Base-by-base conservation (phyloP, 306 rosid species). In the Datisca glomerata region DNA sequence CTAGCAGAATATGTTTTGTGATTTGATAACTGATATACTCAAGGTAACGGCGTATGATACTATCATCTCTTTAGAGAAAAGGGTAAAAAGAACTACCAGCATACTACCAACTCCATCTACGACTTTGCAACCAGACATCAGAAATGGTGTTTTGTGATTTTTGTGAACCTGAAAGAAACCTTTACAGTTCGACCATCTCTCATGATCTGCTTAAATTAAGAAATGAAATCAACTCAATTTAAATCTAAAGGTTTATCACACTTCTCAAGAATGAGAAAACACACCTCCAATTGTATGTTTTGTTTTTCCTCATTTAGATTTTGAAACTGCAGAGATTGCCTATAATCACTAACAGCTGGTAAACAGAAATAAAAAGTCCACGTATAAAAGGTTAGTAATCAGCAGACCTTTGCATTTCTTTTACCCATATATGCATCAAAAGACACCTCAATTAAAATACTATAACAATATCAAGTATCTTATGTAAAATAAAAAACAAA, bases 81-180 rank as follows among this genome's bases (percentile, higher is more conserved):
- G n/a, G n/a, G n/a, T n/a, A n/a, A n/a, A n/a, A n/a, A n/a, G n/a
- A n/a, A n/a, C 47, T 84, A 89, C 98, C 98, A 89, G 76, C 95
- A 89, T 75, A 42, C 78, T 55, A 53, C 95, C 98, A 70, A 78
- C 75, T 53, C 98, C 98, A 68, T 89, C 98, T 40, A 95, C 98
- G 45, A 89, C 81, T 65, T 89, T 89, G 69, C 98, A 89, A 45
- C 98, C 98, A 68, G 98, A 78, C 95, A 89, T 89, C 61, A 89
- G 55, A 70, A 89, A 89, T 17, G 94, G 98, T 43, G 74, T 23
- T 61, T 70, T 84, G 23, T 77, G 84, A 59, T 77, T 84, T 69
- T 89, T 89, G 57, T 58, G 81, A 70, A 79, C 84, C 98, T 89
- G 81, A 63, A 64, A 42, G 48, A 89, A 3, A 80, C 54, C 54